Evolutionary conservation across 805 yeast species (phyloP).

Genomic region (Candida schatavii): DNA sequence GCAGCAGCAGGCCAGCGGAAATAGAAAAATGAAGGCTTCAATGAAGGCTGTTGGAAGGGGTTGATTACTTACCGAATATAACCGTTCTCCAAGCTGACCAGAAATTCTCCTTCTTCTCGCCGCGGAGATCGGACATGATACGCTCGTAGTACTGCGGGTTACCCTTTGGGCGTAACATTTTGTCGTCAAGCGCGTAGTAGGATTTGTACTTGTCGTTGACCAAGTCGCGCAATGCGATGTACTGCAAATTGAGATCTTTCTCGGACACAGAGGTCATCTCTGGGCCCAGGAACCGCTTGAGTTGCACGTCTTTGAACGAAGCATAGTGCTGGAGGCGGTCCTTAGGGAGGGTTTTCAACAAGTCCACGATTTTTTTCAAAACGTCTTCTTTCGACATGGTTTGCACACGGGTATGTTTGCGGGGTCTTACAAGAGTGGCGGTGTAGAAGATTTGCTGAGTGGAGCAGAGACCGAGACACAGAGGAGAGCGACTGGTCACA

Average conservation of each 20-base stretch:
- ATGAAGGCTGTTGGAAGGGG: too few species aligned
- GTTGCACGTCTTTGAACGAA: constrained; percentile 66
- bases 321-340: constrained; percentile 68
- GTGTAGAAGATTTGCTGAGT: too few species aligned
- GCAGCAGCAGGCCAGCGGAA: too few species aligned
- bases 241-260: constrained; percentile 56
- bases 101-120: constrained; percentile 66
- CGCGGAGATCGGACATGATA: constrained; percentile 65
- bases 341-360: constrained; percentile 62
- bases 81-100: constrained; percentile 70
- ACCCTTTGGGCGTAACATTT: constrained; percentile 76
- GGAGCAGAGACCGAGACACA: too few species aligned
- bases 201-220: constrained; percentile 59
- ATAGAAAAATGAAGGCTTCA: too few species aligned
- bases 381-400: constrained; percentile 44
- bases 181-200: constrained; percentile 63
- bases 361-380: constrained; percentile 54
- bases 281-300: constrained; percentile 38
- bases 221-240: constrained; percentile 53
- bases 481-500: too few species aligned
- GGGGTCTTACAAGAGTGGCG: too few species aligned
- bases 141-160: constrained; percentile 77
- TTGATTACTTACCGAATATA: constrained; percentile 60
- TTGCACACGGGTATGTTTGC: too few species aligned
- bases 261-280: constrained; percentile 42